Conservation (phyloP, 441 rosid species). For the Syzygium syzygioides region DNA sequence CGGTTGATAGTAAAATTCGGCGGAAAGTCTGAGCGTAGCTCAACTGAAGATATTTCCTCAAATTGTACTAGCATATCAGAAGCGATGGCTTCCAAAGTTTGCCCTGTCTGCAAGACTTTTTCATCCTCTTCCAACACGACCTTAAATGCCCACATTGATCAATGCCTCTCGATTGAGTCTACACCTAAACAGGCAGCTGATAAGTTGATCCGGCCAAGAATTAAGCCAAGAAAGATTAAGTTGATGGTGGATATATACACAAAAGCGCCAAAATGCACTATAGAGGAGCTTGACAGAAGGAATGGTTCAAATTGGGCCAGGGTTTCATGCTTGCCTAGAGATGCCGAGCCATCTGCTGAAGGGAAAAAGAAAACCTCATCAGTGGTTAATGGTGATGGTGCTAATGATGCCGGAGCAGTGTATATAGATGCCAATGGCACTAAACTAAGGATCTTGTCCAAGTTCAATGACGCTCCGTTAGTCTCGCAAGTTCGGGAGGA, state of each 20-base stretch:
- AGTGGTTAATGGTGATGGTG: constrained; percentile 33
- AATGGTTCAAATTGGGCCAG: constrained; percentile 81
- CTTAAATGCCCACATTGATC: constrained; percentile 98
- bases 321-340: constrained; percentile 41
- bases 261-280: constrained; percentile 57
- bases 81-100: constrained; percentile 82
- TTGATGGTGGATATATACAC: constrained; percentile 71
- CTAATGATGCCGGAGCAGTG: constrained; percentile 68
- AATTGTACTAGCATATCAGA: constrained; percentile 53
- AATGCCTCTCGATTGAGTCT: constrained; percentile 75
- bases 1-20: constrained; percentile 68
- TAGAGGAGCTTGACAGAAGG: constrained; percentile 89
- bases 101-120: constrained; percentile 98
- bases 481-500: constrained; percentile 30
- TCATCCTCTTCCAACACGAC: constrained; percentile 96
- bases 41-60: constrained; percentile 62
- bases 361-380: constrained; percentile 36
- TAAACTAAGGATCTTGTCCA: constrained; percentile 74
- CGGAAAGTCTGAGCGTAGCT: constrained; percentile 44
- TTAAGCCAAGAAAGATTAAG: constrained; percentile 70
- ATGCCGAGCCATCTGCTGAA: constrained; percentile 30
- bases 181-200: constrained; percentile 56
- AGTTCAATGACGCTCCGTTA: constrained; percentile 28
- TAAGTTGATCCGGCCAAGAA: constrained; percentile 58
- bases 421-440: constrained; percentile 84